A percentile compares a stretch with the other conserved stretches of the same genome.
phyloP scores from a whole-genome alignment of 352 stramenopile genomes.

The Globisporangium viniferum region DNA sequence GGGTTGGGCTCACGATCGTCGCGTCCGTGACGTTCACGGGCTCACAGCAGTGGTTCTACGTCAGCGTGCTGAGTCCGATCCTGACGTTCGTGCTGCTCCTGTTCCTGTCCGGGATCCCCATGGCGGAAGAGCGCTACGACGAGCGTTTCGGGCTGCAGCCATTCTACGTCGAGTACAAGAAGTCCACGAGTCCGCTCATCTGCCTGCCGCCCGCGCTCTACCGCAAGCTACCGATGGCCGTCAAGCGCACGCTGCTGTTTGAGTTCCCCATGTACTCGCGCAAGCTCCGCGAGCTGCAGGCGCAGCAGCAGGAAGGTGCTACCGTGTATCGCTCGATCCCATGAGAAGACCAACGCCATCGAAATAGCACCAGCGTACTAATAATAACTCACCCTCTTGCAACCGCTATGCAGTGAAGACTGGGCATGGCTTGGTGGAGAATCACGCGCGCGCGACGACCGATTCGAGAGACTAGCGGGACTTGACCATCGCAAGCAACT shows the following conservation, averaged over 20 bases:
- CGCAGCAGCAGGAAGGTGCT: conserved; percentile 11
- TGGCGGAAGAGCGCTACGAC: conserved; percentile 64
- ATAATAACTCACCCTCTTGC: not conserved
- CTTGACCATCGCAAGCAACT: not conserved
- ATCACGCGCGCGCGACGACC: not conserved
- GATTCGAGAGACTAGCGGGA: not conserved
- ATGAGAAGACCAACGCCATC: not conserved
- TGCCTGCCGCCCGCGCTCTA: conserved; percentile 48
- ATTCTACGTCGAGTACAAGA: conserved; percentile 67
- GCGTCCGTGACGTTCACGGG: conserved; percentile 37
- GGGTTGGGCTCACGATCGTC: conserved; percentile 57
- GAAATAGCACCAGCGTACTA: not conserved
- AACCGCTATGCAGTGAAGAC: not conserved
- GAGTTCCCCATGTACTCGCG: conserved; percentile 57
- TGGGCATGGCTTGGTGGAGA: not conserved
- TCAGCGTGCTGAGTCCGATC: conserved; percentile 43
- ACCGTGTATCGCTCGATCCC: conserved; percentile 33
- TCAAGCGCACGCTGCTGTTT: conserved; percentile 51
- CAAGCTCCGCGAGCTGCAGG: conserved; percentile 34
- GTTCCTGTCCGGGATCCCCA: conserved; percentile 61
- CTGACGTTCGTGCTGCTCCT: conserved; percentile 68
- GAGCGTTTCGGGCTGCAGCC: conserved; percentile 52
- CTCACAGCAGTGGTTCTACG: conserved; percentile 40
- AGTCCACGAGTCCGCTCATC: conserved; percentile 53
- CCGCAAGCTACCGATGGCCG: conserved; percentile 23